Evolutionary conservation across 768 basidiomycete species (phyloP).

Genomic region (Cystofilobasidium bisporidii): DNA sequence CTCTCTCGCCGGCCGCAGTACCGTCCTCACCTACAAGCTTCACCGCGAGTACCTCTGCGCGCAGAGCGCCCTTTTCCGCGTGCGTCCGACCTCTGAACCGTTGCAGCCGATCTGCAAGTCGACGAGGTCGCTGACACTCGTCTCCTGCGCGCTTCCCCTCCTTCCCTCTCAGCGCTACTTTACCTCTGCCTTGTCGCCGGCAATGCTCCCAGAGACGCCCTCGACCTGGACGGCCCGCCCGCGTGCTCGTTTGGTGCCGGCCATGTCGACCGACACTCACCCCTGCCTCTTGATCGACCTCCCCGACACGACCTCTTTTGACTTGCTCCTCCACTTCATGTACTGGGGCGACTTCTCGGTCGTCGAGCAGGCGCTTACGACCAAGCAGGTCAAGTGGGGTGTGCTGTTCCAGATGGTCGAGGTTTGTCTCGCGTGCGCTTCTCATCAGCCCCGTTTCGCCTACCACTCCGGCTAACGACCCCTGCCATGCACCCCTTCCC

Average conservation of each 20-base stretch:
- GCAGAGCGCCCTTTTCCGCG: slow-evolving; percentile 3
- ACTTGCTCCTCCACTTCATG: slow-evolving; percentile 12
- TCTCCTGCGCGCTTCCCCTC: too few species aligned
- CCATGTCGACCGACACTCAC: not conserved
- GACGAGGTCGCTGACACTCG: too few species aligned
- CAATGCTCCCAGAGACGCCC: not conserved
- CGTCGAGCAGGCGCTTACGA: slow-evolving; percentile 7
- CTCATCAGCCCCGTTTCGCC: too few species aligned
- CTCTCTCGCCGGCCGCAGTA: not conserved
- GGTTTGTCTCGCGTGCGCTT: not conserved
- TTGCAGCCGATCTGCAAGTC: too few species aligned
- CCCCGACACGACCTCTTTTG: slow-evolving; percentile 9
- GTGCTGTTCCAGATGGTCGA: slow-evolving; percentile 10
- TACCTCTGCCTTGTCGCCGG: not conserved
- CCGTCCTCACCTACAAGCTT: slow-evolving; percentile 9
- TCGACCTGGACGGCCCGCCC: not conserved
- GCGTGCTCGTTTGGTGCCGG: slow-evolving; percentile 6
- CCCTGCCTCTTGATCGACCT: slow-evolving; percentile 14
- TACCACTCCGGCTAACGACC: too few species aligned
- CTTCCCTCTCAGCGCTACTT: too few species aligned
- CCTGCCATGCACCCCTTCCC: too few species aligned
- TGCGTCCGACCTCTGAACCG: too few species aligned
- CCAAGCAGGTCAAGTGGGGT: not conserved
- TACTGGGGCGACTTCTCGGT: slow-evolving; percentile 16
- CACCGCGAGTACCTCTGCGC: slow-evolving; percentile 3